Base-by-base conservation (phyloP, 1,284 basidiomycete genomes). In the Tremellales sp. region DNA sequence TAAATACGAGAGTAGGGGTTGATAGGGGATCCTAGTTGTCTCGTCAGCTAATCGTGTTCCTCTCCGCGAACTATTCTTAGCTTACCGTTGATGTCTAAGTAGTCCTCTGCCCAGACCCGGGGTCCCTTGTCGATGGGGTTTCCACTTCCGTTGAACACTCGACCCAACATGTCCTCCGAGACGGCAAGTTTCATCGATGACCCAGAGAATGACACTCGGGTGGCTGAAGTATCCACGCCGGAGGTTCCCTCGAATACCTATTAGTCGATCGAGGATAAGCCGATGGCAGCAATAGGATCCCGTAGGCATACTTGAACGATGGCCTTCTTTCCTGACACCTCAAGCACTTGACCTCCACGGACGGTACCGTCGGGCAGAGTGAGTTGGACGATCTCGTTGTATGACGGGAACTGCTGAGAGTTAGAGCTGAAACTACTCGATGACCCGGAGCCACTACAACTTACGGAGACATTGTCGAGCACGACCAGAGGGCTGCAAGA, bases 1-100 rank as follows among this genome's bases (percentile, higher is more conserved):
- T 99, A 98, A 75, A 97, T 97, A 71, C 95, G 92, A 53, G 91
- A 92, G 77, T 86, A 98, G 14, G 95, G 95, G 76, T 99, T 99
- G 77, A 98, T 98, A 41, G 94, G 95, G 5, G 92, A 95, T 54
- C 93, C 91, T 94, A 58, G 51, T 56, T 50, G n/a, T 55, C 25
- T 22, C 28, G 12, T 10, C 19, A 10, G 8, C 28, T 12, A 19
- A 22, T 36, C 16, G 44, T 24, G 57, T 41, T n/a, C n/a, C n/a
- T n/a, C n/a, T n/a, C n/a, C n/a, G n/a, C n/a, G n/a, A n/a, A n/a
- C n/a, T n/a, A n/a, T n/a, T n/a, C 48, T 46, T 25, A 33, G 62
- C 82, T 58, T 60, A 87, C 93, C 95, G 74, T 98, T 97, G 74
- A 99, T 99, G 74, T 99, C 95, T 58, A 98, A 79, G 74, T 97